Percentiles rank a stretch among this genome's conserved stretches.
Conservation (phyloP, 257 asterid genomes). For the Fraxinus quadrangulata region DNA sequence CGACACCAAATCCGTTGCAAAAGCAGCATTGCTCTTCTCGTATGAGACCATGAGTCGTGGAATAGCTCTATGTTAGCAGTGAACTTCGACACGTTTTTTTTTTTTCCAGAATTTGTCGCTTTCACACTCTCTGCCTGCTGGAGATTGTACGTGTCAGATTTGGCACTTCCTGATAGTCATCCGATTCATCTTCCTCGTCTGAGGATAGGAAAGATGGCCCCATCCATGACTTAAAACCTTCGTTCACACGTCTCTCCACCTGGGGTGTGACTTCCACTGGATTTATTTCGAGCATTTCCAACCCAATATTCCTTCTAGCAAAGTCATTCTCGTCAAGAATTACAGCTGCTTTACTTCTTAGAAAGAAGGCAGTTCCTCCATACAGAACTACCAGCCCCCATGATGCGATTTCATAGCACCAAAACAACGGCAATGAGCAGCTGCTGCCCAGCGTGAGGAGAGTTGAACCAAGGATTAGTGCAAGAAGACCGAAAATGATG, state of each 20-base stretch:
- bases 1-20: background rate
- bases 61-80: background rate
- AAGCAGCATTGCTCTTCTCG: background rate
- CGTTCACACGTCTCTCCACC: conserved; percentile 73
- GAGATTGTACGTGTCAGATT: conserved; percentile 38
- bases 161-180: conserved; percentile 60
- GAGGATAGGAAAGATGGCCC: conserved; percentile 89
- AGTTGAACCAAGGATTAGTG: conserved; percentile 88
- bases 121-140: conserved; percentile 53
- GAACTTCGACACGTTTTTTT: background rate
- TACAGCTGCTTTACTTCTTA: conserved; percentile 65
- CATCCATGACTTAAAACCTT: conserved; percentile 96
- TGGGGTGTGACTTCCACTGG: conserved; percentile 77
- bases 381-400: conserved; percentile 85
- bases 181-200: conserved; percentile 89
- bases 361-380: conserved; percentile 75
- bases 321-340: conserved; percentile 66
- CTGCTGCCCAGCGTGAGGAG: conserved; percentile 92
- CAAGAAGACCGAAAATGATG: conserved; percentile 73
- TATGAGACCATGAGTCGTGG: background rate
- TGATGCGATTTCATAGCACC: conserved; percentile 85
- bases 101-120: background rate
- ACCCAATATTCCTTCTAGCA: conserved; percentile 58
- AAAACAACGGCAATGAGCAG: conserved; percentile 87
- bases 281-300: conserved; percentile 89